These are phyloP conservation scores for Seiridium cupressi DNA, from an alignment of 2,329 filamentous ascomycete species.

Conservation along the genomic window DNA sequence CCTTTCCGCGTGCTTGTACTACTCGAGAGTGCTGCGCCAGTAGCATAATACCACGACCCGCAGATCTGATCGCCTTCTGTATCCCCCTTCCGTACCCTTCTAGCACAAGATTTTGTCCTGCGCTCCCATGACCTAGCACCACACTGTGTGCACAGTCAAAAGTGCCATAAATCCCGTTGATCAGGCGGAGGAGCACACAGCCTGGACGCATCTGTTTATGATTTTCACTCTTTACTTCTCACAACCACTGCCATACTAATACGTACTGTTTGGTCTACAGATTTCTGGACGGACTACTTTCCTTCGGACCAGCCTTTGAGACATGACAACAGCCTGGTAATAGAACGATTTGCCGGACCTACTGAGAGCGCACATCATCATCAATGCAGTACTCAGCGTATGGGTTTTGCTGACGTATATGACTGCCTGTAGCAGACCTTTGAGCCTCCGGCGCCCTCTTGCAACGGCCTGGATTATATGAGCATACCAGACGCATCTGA, in stretches of 20 bases:
- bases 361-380: neutral
- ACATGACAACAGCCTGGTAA: slow-evolving; percentile 8
- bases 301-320: neutral
- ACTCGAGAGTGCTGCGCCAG: neutral
- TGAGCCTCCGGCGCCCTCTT: slow-evolving; percentile 49
- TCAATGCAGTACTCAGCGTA: slow-evolving; percentile 14
- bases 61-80: neutral
- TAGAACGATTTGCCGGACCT: neutral
- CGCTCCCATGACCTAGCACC: neutral
- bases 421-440: slow-evolving; percentile 46
- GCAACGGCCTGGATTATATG: slow-evolving; percentile 52
- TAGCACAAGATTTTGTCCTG: neutral
- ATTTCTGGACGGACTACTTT: too few species aligned
- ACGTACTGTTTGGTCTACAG: too few species aligned
- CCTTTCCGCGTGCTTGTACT: neutral
- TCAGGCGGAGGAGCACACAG: too few species aligned
- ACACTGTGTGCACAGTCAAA: neutral
- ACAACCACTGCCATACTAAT: too few species aligned
- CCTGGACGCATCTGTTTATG: neutral
- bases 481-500: slow-evolving; percentile 50
- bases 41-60: neutral
- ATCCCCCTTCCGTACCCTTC: neutral
- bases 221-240: neutral
- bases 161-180: too few species aligned
- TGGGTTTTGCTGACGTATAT: slow-evolving; percentile 29